Conservation (phyloP, 495 filamentous ascomycete genomes). For the Choiromyces venosus region DNA sequence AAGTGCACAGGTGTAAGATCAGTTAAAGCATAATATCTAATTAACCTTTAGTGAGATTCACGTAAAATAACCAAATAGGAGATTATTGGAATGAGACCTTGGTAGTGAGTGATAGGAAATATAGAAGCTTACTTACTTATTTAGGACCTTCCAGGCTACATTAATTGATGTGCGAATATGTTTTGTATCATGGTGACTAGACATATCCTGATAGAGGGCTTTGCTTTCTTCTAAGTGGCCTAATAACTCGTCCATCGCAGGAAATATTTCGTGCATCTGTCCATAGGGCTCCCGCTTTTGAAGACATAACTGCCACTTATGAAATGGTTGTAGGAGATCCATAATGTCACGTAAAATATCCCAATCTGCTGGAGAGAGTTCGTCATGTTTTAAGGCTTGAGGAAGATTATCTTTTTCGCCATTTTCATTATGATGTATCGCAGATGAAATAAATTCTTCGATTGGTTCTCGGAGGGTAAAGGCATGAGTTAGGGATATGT, state of each 20-base stretch:
- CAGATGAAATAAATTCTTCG: slow-evolving; percentile 12
- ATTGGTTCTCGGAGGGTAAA: slow-evolving; percentile 11
- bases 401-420: not conserved
- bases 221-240: not conserved
- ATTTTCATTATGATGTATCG: slow-evolving; percentile 7
- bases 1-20: not conserved
- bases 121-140: not conserved
- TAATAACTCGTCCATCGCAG: not conserved
- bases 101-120: no score
- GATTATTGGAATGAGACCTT: no score
- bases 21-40: not conserved
- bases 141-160: not conserved
- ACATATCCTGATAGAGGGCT: no score
- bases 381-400: slow-evolving; percentile 1
- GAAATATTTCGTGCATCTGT: slow-evolving; percentile 6
- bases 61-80: no score
- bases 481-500: slow-evolving; percentile 7
- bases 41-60: no score
- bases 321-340: slow-evolving; percentile 12
- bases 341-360: slow-evolving; percentile 3
- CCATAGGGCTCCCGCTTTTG: not conserved
- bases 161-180: not conserved
- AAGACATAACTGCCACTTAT: slow-evolving; percentile 2
- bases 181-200: not conserved
- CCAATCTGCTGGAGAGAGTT: slow-evolving; percentile 15